Conservation (phyloP, 1,284 basidiomycete genomes). For the Gomphus bonarii region DNA sequence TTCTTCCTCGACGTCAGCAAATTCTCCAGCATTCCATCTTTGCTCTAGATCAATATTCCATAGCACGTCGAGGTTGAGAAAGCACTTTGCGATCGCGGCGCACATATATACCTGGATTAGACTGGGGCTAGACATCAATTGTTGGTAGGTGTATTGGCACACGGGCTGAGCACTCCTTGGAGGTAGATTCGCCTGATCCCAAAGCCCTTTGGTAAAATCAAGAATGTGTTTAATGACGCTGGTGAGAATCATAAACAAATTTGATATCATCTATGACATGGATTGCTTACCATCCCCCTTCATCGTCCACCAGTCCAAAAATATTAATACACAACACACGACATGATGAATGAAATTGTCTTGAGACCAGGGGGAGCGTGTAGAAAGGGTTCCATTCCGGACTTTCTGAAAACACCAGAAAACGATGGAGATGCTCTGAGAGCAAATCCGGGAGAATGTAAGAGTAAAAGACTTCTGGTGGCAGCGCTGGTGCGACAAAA, state of each 20-base stretch:
- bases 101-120: conserved; percentile 8
- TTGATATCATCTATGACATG: not conserved
- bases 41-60: not conserved
- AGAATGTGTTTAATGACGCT: not conserved
- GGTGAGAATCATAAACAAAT: not conserved
- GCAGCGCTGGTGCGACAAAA: not conserved
- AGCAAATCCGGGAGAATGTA: conserved; percentile 1
- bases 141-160: not conserved
- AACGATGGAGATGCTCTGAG: conserved; percentile 8
- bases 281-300: not conserved
- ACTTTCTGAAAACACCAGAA: not conserved
- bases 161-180: not conserved
- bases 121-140: conserved; percentile 2
- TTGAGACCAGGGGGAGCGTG: conserved; percentile 5
- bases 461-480: conserved; percentile 4
- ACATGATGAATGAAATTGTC: not conserved
- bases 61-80: conserved; percentile 6
- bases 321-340: not conserved
- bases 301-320: not conserved
- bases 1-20: not conserved
- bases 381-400: conserved; percentile 9
- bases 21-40: not conserved
- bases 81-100: conserved; percentile 2
- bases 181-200: not conserved
- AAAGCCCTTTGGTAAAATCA: not conserved